A percentile compares a stretch with the other conserved stretches of the same genome.
Conservation (phyloP, 768 basidiomycete species). For the Myochromella boudieri region DNA sequence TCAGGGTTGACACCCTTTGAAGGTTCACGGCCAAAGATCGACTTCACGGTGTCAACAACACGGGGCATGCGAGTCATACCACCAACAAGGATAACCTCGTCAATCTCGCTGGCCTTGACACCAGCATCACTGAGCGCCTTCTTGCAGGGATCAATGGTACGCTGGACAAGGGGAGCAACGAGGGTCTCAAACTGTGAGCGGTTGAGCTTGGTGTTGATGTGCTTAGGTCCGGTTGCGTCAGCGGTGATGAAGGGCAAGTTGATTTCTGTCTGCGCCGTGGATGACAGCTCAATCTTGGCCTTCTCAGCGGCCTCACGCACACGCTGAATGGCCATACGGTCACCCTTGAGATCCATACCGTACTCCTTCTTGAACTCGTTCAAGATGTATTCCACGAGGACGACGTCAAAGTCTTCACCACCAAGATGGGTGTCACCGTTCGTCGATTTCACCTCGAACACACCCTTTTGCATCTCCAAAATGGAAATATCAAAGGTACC, state of each 20-base stretch:
- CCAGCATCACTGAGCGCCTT: conserved; percentile 95
- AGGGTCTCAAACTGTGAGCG: conserved; percentile 91
- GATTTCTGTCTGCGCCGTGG: conserved; percentile 93
- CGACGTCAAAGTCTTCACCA: conserved; percentile 93
- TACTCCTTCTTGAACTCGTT: conserved; percentile 93
- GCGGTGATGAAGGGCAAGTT: conserved; percentile 99
- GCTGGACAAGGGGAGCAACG: conserved; percentile 77
- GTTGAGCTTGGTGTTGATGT: conserved; percentile 90
- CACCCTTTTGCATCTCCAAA: conserved; percentile 98
- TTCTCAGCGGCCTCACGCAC: conserved; percentile 99
- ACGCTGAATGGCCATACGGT: conserved; percentile 97
- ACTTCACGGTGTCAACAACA: conserved; percentile 92
- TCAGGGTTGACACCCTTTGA: conserved; percentile 99
- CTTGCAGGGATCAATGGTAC: conserved; percentile 94
- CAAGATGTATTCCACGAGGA: conserved; percentile 83
- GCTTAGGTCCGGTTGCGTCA: conserved; percentile 92
- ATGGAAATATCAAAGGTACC: conserved; percentile 99
- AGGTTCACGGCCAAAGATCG: conserved; percentile 92
- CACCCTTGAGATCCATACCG: conserved; percentile 76
- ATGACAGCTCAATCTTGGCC: conserved; percentile 98
- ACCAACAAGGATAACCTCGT: conserved; percentile 97
- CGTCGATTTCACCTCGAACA: conserved; percentile 99
- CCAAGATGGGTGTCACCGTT: conserved; percentile 99
- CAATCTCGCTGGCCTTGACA: conserved; percentile 88
- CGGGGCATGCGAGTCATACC: conserved; percentile 99